Evolutionary conservation across 306 rosid species (phyloP), one percentile per base, ranked within the genome.

Genomic region (Luffa acutangula): DNA sequence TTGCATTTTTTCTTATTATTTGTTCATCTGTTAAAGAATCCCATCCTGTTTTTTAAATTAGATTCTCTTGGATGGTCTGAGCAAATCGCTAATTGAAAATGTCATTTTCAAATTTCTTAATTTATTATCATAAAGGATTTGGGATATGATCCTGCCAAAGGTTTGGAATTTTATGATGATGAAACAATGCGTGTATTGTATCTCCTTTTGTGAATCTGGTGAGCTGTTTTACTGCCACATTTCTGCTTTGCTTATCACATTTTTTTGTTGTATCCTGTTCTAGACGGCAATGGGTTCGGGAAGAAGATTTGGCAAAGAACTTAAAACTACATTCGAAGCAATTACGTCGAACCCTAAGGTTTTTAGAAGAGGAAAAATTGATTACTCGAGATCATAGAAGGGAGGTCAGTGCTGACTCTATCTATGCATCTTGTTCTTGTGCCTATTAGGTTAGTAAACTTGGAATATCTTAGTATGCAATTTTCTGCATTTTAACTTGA

Each of bases 231-330:
- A 59, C 79, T 75, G 60, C 20, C 13, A 8, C 77, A 33, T n/a
- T 70, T 12, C 71, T 77, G 78, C 78, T 65, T 74, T 49, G 60
- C 48, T 72, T 73, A 41, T 25, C n/a, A 45, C 39, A 33, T 20
- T 69, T 58, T 31, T 31, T 49, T 64, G 72, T 48, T 25, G 31
- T 37, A 67, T 39, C 69, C 25, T 72, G 83, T 62, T 45, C 71
- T 75, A 93, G 99, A 78, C 94, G 96, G 14, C 98, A 93, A 87
- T 96, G 99, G 99, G 97, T 96, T 53, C 87, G 97, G 25, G 98
- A 93, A 85, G 97, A 96, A 81, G 98, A 96, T 86, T 90, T 96
- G 85, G 98, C 97, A 65, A 96, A 96, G 93, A 97, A 93, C 84
- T 92, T 93, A 80, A 91, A 93, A 80, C 82, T 96, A 80, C 99